Evolutionary conservation across 2,329 filamentous ascomycete species (phyloP).

Genomic region (Tolypocladium tundrense): DNA sequence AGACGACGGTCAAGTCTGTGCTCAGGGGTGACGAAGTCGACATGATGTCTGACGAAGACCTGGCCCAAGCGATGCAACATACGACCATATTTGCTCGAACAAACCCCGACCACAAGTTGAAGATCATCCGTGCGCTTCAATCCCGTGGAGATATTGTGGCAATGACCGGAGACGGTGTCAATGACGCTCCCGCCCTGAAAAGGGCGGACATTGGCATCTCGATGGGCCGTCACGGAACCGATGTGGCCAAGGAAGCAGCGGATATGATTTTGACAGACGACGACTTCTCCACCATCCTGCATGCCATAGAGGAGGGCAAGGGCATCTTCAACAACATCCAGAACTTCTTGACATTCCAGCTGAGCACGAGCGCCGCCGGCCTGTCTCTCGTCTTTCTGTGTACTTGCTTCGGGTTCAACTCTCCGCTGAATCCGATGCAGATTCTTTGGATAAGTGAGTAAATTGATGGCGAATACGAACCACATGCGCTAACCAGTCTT

Average conservation of each 20-base stretch:
- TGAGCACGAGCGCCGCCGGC: constrained; percentile 92
- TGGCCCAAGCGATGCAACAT: constrained; percentile 73
- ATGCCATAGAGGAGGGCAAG: constrained; percentile 96
- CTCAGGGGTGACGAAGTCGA: constrained; percentile 89
- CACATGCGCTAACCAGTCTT: constrained; percentile 4
- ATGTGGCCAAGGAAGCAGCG: constrained; percentile 93
- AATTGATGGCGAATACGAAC: background rate
- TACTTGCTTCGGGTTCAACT: constrained; percentile 86
- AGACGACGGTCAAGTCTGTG: constrained; percentile 58
- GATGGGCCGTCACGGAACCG: constrained; percentile 90
- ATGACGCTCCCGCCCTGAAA: constrained; percentile 92
- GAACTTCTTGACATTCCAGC: constrained; percentile 96
- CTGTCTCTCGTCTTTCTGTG: constrained; percentile 85
- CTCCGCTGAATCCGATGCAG: constrained; percentile 97
- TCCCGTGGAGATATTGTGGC: constrained; percentile 91
- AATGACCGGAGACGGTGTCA: constrained; percentile 98
- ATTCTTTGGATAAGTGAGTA: constrained; percentile 97
- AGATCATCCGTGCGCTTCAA: constrained; percentile 87
- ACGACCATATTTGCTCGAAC: constrained; percentile 95
- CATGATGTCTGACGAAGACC: constrained; percentile 73
- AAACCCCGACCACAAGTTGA: constrained; percentile 95
- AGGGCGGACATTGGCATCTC: constrained; percentile 96
- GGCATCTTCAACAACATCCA: constrained; percentile 99
- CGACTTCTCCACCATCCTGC: constrained; percentile 84
- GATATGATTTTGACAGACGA: constrained; percentile 89